Evolutionary conservation across 331 rosid genomes (phyloP), one percentile per base, ranked within the genome.

Genomic region (Prunus yedoensis): DNA sequence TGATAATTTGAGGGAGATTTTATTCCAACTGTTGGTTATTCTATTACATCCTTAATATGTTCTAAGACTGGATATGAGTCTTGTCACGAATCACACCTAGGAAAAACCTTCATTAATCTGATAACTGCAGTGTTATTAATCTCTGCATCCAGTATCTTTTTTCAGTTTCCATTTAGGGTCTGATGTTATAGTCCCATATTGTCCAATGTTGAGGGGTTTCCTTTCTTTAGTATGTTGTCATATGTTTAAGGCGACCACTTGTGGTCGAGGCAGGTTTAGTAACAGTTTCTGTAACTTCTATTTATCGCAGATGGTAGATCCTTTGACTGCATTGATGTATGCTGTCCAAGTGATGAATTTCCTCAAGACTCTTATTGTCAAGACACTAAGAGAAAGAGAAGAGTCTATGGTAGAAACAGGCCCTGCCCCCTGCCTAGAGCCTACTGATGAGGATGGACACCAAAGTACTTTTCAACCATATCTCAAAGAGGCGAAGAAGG

Each of bases 281-380:
- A 65, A 72, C 61, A 61, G 11, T 58, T 62, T 51, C 64, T 68
- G 71, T 68, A 18, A 69, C 73, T 50, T 78, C 7, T 57, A 30
- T 65, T 66, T 61, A 46, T 72, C 62, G 28, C 92, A 95, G 99
- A 88, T 90, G 96, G 92, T 80, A 61, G 99, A 95, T 84, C 97
- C 99, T 78, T 90, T 95, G 93, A 95, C 97, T 54, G 99, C 99
- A 63, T 79, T 95, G 90, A 92, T 92, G 97, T 88, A 92, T 77
- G 99, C 97, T 0, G 97, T 95, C 61, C 97, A 90, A 79, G 99
- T 95, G 85, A 95, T 95, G 99, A 95, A 95, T 82, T 90, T 95
- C 67, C 97, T 95, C 80, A 95, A 89, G 81, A 95, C 92, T 60
- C 97, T 95, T 69, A 87, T 95, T 3, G 85, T 74, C 50, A 89